Conservation (phyloP, 2,329 filamentous ascomycete species). For the Tolypocladium amazonense region DNA sequence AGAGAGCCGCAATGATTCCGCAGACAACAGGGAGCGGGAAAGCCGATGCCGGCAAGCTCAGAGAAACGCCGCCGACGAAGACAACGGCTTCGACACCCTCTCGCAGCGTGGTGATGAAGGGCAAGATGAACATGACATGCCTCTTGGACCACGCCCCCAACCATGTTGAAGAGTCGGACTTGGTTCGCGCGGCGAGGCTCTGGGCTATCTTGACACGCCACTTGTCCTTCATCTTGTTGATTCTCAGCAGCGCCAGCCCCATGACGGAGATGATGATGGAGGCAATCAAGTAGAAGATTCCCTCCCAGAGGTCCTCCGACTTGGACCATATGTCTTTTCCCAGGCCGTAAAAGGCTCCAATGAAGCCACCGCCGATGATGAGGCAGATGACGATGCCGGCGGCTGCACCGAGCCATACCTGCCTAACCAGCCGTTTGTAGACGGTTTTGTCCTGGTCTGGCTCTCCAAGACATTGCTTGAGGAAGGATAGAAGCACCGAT, state of each 20-base stretch:
- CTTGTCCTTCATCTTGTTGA: conserved; percentile 67
- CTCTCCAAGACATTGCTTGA: background rate
- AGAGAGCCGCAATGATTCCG: conserved; percentile 26
- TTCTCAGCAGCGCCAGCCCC: conserved; percentile 62
- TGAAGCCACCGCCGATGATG: background rate
- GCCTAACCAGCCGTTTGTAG: background rate
- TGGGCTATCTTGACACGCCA: conserved; percentile 65
- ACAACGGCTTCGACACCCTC: background rate
- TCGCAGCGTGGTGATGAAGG: background rate
- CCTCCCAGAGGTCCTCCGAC: background rate
- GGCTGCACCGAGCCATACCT: background rate
- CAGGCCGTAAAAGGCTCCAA: background rate
- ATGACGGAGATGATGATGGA: conserved; percentile 56
- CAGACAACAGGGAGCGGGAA: background rate
- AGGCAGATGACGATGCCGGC: background rate
- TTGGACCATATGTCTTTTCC: background rate
- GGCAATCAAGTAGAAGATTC: background rate
- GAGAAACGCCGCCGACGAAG: background rate
- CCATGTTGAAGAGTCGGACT: conserved; percentile 19
- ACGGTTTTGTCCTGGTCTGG: background rate
- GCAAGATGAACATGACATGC: background rate
- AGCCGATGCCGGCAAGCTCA: background rate
- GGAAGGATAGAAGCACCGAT: conserved; percentile 47
- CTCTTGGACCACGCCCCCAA: background rate
- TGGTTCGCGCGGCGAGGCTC: conserved; percentile 39